Base-by-base conservation (phyloP, 345 rosid species). In the Anacardium occidentale region DNA sequence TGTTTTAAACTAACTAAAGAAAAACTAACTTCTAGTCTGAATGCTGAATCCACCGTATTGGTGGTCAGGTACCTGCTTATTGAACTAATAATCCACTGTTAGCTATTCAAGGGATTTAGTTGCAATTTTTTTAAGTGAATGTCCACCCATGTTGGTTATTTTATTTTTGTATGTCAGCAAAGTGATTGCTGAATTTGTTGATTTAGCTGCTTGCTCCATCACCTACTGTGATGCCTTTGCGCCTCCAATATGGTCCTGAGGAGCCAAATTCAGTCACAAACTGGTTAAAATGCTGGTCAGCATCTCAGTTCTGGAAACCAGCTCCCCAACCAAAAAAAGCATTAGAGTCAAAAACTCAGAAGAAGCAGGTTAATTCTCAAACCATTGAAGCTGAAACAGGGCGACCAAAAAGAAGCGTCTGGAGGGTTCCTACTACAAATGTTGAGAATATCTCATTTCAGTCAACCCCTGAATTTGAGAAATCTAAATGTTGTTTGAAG, bases 221-320 rank as follows among this genome's bases (percentile, higher is more conserved):
- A 50, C 89, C 92, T 11, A 77, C 78, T 24, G 88, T 83, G 74
- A 79, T 78, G 85, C 91, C 97, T 59, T 84, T 90, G 74, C 78
- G 2, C 70, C 74, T 91, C 37, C 72, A 55, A 44, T 90, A 88
- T 76, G 90, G 85, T 75, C 42, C 85, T 54, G 77, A 22, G 47
- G 84, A 85, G 55, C 86, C 94, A 76, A 83, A 91, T 82, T 87
- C 98, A 18, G 83, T 78, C 72, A 70, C 82, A 34, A 85, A 74
- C 77, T 94, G 98, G 98, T 84, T 91, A 82, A 90, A 82, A 66
- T 80, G 86, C 68, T 94, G 98, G 98, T 87, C 98, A 59, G 80
- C 78, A 21, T 90, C 92, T 37, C 58, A 66, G 61, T 88, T 89
- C 75, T 94, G 98, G 98, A 91, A 83, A 82, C 88, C 93, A 57